Conservation (phyloP, 116 monocot species). For the Trichopus zeylanicus region DNA sequence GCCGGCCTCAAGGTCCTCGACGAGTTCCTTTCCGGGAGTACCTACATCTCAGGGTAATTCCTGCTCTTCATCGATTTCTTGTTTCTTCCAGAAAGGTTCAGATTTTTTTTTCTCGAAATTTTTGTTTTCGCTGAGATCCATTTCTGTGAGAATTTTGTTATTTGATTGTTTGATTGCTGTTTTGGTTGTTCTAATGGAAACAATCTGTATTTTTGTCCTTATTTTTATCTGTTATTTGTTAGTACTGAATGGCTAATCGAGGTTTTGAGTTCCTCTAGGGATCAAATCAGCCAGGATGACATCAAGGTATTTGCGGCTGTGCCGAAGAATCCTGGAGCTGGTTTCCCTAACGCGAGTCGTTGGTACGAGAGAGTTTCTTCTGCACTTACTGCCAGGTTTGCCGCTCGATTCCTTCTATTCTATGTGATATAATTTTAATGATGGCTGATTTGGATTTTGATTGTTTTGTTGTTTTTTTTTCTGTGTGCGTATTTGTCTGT, state of each 20-base stretch:
- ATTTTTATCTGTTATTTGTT: background rate
- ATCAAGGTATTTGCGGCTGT: constrained; percentile 60
- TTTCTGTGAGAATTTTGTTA: too few species aligned
- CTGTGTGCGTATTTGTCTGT: background rate
- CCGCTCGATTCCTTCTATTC: background rate
- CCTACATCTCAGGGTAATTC: constrained; percentile 65
- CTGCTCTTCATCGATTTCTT: background rate
- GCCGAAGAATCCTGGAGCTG: constrained; percentile 33
- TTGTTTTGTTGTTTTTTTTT: background rate
- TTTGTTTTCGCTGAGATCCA: background rate
- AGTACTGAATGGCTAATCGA: background rate
- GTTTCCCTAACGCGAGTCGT: constrained; percentile 32
- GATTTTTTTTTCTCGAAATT: background rate
- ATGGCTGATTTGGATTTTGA: background rate
- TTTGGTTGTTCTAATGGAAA: background rate
- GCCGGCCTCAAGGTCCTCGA: constrained; percentile 64
- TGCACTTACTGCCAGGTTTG: constrained; percentile 46
- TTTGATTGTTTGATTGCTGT: background rate
- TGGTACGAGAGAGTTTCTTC: constrained; percentile 56
- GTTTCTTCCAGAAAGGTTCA: background rate
- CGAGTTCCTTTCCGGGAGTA: constrained; percentile 48
- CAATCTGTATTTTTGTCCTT: background rate
- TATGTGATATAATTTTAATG: background rate
- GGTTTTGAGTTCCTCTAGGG: constrained; percentile 14
- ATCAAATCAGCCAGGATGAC: constrained; percentile 55